Base-by-base conservation (phyloP, 768 basidiomycete species). In the Lactifluus rugatus region DNA sequence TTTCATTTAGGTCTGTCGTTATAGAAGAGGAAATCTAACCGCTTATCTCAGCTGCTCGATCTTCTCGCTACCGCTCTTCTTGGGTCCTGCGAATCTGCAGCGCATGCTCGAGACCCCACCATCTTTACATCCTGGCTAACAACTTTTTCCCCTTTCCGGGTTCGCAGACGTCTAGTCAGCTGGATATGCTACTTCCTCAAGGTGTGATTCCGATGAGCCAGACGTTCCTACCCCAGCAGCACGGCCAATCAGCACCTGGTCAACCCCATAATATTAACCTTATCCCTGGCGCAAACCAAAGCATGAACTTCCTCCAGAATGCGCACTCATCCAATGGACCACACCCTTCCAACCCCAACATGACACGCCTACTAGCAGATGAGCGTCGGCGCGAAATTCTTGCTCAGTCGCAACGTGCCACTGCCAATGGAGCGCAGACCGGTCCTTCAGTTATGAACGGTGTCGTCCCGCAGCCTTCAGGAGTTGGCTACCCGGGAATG, bases 81-180 rank as follows among this genome's bases (percentile, higher is more conserved):
- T 56, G 52, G 23, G 52, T 54, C 46, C 48, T 53, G 48, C 51
- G 47, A 57, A 52, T 57, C 60, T 47, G 56, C 47, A 61, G 62
- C 55, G 62, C 64, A 63, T 63, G 64, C 60, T 60, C 60, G 52
- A 62, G 59, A 60, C 56, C 53, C 56, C 53, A 37, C 42, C 61
- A 54, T 65, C 62, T 56, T 57, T 61, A 57, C 52, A 56, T 60
- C 54, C 57, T 63, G 54, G 50, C 48, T 56, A 25, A 56, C 42
- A 17, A 31, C 50, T 11, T 32, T 57, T 56, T 45, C 52, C 26
- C 54, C 57, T 57, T 62, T 61, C 56, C 56, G 52, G 50, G 28
- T 45, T 34, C 47, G 53, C 65, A 68, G 67, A 83, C 83, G 80
- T 83, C 81, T 75, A 67, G 71, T 64, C 79, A 76, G 54, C 69